Percentiles rank a stretch among this genome's conserved stretches.
phyloP scores from a whole-genome alignment of 2,329 filamentous ascomycete genomes.

The Chrysoporthe austroafricana region DNA sequence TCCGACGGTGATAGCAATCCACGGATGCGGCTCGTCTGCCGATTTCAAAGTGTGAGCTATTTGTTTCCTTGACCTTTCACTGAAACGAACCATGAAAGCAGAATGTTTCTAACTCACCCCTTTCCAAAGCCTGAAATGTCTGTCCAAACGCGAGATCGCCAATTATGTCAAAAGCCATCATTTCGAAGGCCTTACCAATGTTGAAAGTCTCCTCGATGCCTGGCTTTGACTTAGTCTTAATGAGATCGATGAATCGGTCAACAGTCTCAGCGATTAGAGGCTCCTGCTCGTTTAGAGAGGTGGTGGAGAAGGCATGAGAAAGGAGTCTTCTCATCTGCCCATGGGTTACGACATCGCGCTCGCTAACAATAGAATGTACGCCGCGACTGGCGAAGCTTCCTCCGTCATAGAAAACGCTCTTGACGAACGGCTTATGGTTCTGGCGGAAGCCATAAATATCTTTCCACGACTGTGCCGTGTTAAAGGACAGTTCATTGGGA shows the following conservation, averaged over 20 bases:
- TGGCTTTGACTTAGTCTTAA: not conserved
- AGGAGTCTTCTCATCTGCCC: slow-evolving; percentile 34
- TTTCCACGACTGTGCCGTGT: slow-evolving; percentile 15
- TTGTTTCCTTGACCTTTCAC: no score
- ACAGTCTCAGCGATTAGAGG: not conserved
- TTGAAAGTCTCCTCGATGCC: slow-evolving; percentile 32
- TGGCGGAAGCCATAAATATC: slow-evolving; percentile 29
- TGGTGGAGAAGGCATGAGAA: slow-evolving; percentile 28
- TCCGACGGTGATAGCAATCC: slow-evolving; percentile 34
- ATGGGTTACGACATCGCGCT: slow-evolving; percentile 34
- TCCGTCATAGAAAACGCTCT: slow-evolving; percentile 36
- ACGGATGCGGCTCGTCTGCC: slow-evolving; percentile 35
- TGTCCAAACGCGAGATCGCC: slow-evolving; percentile 49
- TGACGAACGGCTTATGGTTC: slow-evolving; percentile 28
- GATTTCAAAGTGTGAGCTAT: no score
- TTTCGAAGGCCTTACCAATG: slow-evolving; percentile 41
- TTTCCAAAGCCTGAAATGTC: slow-evolving; percentile 39
- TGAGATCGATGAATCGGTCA: slow-evolving; percentile 3
- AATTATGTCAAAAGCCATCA: slow-evolving; percentile 42
- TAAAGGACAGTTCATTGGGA: slow-evolving; percentile 20
- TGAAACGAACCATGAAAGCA: no score
- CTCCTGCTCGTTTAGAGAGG: slow-evolving; percentile 8
- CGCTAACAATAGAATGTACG: slow-evolving; percentile 34
- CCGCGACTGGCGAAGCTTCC: slow-evolving; percentile 31
- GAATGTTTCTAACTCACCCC: slow-evolving; percentile 27